These are phyloP conservation scores for Cercospora berteroae DNA, from an alignment of 2,329 filamentous ascomycete species.

Conservation along the genomic window DNA sequence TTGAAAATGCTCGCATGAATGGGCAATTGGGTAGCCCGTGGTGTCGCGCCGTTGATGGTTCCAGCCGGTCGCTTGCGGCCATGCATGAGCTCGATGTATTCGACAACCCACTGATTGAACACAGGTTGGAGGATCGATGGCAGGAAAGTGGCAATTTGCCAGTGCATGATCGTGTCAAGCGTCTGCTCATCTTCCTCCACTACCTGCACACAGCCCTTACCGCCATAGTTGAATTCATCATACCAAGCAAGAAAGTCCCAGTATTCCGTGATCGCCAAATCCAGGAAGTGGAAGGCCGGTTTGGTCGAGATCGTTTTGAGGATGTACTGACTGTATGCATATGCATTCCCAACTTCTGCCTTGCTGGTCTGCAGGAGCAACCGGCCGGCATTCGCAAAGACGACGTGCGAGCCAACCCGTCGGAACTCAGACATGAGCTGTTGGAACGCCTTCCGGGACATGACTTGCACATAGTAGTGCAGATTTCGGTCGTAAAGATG, in stretches of 20 bases:
- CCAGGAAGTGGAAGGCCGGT: slow-evolving; percentile 93
- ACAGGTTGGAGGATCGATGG: slow-evolving; percentile 74
- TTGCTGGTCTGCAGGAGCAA: slow-evolving; percentile 94
- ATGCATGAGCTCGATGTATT: slow-evolving; percentile 96
- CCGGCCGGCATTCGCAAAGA: slow-evolving; percentile 90
- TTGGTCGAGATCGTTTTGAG: slow-evolving; percentile 96
- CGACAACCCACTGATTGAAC: slow-evolving; percentile 90
- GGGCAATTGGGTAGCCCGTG: slow-evolving; percentile 60
- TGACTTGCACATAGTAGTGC: slow-evolving; percentile 97
- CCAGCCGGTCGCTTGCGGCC: slow-evolving; percentile 66
- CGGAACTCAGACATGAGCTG: slow-evolving; percentile 97
- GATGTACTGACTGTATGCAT: slow-evolving; percentile 95
- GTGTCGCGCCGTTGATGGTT: slow-evolving; percentile 45
- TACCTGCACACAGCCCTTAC: slow-evolving; percentile 83
- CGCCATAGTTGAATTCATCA: slow-evolving; percentile 97
- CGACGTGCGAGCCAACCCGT: slow-evolving; percentile 87
- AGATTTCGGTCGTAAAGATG: slow-evolving; percentile 93
- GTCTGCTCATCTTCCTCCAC: slow-evolving; percentile 72
- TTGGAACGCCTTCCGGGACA: slow-evolving; percentile 95
- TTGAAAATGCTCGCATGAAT: slow-evolving; percentile 54
- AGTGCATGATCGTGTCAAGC: slow-evolving; percentile 93
- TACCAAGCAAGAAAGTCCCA: slow-evolving; percentile 99
- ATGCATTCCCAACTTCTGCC: slow-evolving; percentile 92
- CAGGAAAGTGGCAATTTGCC: slow-evolving; percentile 91
- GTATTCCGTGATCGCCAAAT: slow-evolving; percentile 96